Evolutionary conservation across 768 basidiomycete genomes (phyloP), one percentile per base, ranked within the genome.

Genomic region (Crepidotus variabilis): DNA sequence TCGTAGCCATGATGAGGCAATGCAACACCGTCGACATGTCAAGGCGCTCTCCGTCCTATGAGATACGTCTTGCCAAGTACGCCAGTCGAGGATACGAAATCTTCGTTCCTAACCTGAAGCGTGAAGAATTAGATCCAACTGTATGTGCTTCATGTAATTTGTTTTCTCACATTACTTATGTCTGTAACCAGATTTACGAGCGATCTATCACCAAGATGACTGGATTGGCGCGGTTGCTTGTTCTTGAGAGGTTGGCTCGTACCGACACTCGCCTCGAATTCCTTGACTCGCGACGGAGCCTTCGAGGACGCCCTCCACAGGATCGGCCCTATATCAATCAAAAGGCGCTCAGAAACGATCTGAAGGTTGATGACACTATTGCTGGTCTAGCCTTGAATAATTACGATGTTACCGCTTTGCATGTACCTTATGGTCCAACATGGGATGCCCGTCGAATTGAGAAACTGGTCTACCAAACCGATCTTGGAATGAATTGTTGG

Each of bases 1-100:
- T 86, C 52, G 69, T 82, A 10, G 79, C 84, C 32, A 78, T 81
- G 78, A 86, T 87, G 79, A 80, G 82, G 16, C 84, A 87, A 64
- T 76, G 77, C 69, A 85, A 85, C 65, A 82, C 80, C 0, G 77
- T 84, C 51, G 84, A 85, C 62, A 76, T 83, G 71, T 80, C 81
- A 5, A 71, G 84, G n/a, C 75, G 84, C 34, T 85, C 83, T 2
- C 84, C 84, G 1, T 86, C 84, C 9, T 84, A 87, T 60, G 84
- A 86, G 71, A 77, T 84, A 23, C 76, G 84, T 2, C 74, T 85
- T 7, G 71, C 80, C 21, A 87, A 87, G 65, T 85, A 87, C 65
- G 74, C 80, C 0, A 60, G 68, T 5, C 71, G 85, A 6, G 78
- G 71, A 5, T 85, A 81, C 56, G 85, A 86, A 63, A 75, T 86